Evolutionary conservation across 2,329 filamentous ascomycete species (phyloP).

Genomic region (Aspergillus novofumigatus): DNA sequence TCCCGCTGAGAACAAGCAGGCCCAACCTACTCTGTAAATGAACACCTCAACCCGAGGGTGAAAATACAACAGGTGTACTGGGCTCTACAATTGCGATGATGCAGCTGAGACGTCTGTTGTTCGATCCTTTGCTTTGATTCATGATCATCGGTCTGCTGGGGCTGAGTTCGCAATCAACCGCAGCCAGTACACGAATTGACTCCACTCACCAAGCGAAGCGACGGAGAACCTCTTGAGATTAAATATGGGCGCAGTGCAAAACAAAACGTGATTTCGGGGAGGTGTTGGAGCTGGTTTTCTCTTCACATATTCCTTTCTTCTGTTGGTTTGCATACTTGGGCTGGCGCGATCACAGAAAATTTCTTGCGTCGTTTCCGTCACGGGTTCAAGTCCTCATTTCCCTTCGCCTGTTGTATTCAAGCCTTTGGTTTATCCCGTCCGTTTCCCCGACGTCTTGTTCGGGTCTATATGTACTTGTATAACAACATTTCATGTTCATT

Average conservation of each 20-base stretch:
- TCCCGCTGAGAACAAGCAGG: slow-evolving; percentile 23
- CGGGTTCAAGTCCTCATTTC: slow-evolving; percentile 5
- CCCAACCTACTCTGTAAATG: slow-evolving; percentile 36
- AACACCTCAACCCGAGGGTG: slow-evolving; percentile 17
- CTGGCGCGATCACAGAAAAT: slow-evolving; percentile 8
- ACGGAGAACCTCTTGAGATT: neutral
- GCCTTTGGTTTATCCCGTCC: slow-evolving; percentile 11
- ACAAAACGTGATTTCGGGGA: neutral
- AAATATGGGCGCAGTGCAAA: neutral
- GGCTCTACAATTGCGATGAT: slow-evolving; percentile 5
- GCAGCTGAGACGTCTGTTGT: neutral
- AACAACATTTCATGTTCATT: slow-evolving; percentile 18
- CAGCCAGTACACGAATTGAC: neutral
- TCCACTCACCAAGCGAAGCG: neutral
- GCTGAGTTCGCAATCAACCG: no score
- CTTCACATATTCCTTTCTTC: neutral
- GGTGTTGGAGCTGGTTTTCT: neutral
- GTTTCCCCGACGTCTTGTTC: slow-evolving; percentile 20
- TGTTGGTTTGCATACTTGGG: slow-evolving; percentile 1
- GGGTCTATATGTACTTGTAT: slow-evolving; percentile 36
- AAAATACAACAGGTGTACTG: slow-evolving; percentile 16
- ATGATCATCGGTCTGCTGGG: neutral
- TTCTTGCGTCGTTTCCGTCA: slow-evolving; percentile 7
- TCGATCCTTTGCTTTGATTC: neutral
- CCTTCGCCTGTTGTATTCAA: slow-evolving; percentile 11